Evolutionary conservation across 805 yeast genomes (phyloP).

Genomic region (Saturnispora quitensis): DNA sequence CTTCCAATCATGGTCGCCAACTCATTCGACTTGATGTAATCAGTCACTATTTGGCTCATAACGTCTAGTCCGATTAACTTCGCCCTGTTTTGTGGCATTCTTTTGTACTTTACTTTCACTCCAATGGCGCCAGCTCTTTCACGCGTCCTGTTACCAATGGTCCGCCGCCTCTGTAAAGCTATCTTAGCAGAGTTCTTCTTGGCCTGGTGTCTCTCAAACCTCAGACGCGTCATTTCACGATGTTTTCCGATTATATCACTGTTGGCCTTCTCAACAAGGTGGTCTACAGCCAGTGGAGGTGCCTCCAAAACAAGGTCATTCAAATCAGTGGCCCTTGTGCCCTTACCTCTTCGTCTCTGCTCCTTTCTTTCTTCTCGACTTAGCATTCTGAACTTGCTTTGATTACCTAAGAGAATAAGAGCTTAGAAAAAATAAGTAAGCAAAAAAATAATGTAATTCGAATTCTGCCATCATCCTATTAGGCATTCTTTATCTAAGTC

Average conservation of each 20-base stretch:
- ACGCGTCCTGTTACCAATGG: neutral
- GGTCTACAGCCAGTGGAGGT: constrained; percentile 9
- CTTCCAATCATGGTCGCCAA: constrained; percentile 9
- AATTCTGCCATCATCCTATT: neutral
- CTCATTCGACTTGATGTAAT: constrained; percentile 19
- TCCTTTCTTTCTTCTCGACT: constrained; percentile 22
- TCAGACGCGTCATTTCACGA: neutral
- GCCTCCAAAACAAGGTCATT: constrained; percentile 20
- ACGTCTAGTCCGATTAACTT: constrained; percentile 28
- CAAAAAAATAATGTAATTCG: neutral
- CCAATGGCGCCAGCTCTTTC: constrained; percentile 2
- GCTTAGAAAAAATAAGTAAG: neutral
- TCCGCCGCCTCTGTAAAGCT: constrained; percentile 8
- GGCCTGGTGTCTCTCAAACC: neutral
- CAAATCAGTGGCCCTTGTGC: constrained; percentile 20
- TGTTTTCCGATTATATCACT: neutral
- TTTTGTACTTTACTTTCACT: constrained; percentile 19
- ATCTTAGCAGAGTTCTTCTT: neutral
- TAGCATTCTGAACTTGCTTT: neutral
- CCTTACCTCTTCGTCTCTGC: constrained; percentile 26
- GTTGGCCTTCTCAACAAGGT: neutral
- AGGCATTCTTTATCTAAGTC: neutral
- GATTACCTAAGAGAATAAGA: neutral
- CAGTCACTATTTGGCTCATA: constrained; percentile 23
- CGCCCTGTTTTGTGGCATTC: constrained; percentile 22